Percentiles rank a stretch among this genome's conserved stretches.
phyloP scores from a whole-genome alignment of 2,329 filamentous ascomycete genomes.

The Penicillium sp. region DNA sequence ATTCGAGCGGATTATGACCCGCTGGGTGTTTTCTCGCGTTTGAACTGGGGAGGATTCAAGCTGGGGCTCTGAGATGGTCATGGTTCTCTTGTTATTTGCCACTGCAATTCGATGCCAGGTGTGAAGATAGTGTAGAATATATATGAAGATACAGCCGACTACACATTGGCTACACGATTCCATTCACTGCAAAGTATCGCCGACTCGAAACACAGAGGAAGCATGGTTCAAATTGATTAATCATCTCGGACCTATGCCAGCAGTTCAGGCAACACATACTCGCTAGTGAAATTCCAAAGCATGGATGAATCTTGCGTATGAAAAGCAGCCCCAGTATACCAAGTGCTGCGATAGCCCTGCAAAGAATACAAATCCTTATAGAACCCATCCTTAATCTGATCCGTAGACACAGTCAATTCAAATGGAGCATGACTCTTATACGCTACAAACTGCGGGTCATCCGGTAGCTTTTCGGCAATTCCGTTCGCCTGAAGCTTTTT shows the following conservation, averaged over 20 bases:
- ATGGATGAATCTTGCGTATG: conserved; percentile 15
- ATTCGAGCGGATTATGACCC: too few species aligned
- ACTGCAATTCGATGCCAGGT: too few species aligned
- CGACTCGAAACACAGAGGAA: too few species aligned
- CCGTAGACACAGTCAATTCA: conserved; percentile 33
- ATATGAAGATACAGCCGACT: too few species aligned
- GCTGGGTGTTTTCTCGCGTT: too few species aligned
- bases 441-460: conserved; percentile 32
- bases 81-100: too few species aligned
- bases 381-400: conserved; percentile 43
- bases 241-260: background rate
- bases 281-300: conserved; percentile 15
- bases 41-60: background rate
- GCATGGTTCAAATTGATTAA: background rate
- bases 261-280: conserved; percentile 7
- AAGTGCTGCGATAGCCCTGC: conserved; percentile 49
- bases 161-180: too few species aligned
- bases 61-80: too few species aligned
- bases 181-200: too few species aligned
- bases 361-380: conserved; percentile 44
- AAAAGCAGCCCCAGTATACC: conserved; percentile 43
- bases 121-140: too few species aligned
- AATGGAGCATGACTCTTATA: conserved; percentile 43
- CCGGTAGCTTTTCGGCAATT: conserved; percentile 11
- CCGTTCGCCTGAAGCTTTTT: conserved; percentile 13